These are phyloP conservation scores for Solidago caesia DNA, from an alignment of 129 eudicot genomes.

Conservation along the genomic window DNA sequence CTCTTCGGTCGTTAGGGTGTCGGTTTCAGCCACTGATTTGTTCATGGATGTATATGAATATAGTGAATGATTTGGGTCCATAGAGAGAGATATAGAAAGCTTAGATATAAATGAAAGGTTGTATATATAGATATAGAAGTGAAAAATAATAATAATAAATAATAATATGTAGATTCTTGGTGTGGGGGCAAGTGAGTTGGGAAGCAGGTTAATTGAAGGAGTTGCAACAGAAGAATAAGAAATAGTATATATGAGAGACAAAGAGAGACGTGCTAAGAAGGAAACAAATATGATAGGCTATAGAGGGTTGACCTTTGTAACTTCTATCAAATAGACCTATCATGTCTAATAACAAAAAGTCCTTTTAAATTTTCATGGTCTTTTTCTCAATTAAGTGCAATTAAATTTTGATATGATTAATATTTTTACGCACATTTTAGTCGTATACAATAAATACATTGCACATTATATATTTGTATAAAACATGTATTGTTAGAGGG, in stretches of 20 bases:
- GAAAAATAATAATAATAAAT: conserved; percentile 1
- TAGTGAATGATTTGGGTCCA: conserved; percentile 32
- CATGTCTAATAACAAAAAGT: not conserved
- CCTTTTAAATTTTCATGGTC: not conserved
- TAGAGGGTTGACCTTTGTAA: conserved; percentile 46
- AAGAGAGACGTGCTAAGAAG: conserved; percentile 45
- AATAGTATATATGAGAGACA: conserved; percentile 16
- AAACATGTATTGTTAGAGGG: no score
- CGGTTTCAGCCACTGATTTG: conserved; percentile 23
- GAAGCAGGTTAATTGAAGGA: conserved; percentile 38
- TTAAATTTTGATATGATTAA: no score
- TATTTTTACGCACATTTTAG: no score
- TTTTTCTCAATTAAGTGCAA: not conserved
- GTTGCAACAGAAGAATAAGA: conserved; percentile 36
- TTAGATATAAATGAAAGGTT: conserved; percentile 21
- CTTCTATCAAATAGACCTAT: conserved; percentile 25
- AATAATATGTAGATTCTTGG: conserved; percentile 43
- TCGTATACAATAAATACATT: no score
- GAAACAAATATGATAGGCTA: conserved; percentile 29
- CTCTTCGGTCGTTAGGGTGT: conserved; percentile 41
- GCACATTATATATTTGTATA: no score
- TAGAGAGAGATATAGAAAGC: conserved; percentile 20
- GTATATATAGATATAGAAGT: conserved; percentile 28
- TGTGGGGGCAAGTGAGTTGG: conserved; percentile 50
- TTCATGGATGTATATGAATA: conserved; percentile 29